Evolutionary conservation across 1,284 basidiomycete species (phyloP).

Genomic region (Gastroboletus turbinatus): DNA sequence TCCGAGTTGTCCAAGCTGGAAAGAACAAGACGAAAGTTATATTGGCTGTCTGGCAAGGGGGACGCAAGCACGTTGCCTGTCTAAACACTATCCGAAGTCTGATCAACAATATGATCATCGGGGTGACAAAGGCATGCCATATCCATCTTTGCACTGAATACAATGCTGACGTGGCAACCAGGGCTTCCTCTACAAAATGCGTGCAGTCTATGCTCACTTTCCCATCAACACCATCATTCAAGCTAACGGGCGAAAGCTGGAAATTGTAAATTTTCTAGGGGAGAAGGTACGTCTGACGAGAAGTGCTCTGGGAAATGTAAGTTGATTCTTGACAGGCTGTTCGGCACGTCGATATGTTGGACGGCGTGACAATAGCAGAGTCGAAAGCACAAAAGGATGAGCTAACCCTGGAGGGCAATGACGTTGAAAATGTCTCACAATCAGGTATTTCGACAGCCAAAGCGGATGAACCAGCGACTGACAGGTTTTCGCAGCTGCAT

Average conservation of each 20-base stretch:
- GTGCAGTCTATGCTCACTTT: constrained; percentile 99
- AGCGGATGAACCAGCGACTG: neutral
- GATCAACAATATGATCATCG: constrained; percentile 97
- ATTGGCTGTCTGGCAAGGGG: constrained; percentile 97
- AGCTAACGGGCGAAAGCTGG: constrained; percentile 74
- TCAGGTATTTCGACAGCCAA: constrained; percentile 54
- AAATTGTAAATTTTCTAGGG: constrained; percentile 99
- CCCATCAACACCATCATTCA: constrained; percentile 99
- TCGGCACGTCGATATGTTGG: constrained; percentile 90
- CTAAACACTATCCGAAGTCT: constrained; percentile 93
- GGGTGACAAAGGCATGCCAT: constrained; percentile 78
- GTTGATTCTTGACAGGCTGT: constrained; percentile 59
- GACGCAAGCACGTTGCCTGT: constrained; percentile 98
- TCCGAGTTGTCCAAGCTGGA: constrained; percentile 75
- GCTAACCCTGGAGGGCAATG: constrained; percentile 90
- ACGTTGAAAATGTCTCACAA: constrained; percentile 94
- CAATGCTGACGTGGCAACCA: constrained; percentile 31
- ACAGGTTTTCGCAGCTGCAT: constrained; percentile 63
- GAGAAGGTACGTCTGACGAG: constrained; percentile 66
- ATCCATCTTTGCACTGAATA: neutral
- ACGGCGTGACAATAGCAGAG: constrained; percentile 85
- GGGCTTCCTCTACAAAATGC: constrained; percentile 99
- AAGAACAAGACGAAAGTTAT: constrained; percentile 74
- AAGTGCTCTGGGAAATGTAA: neutral
- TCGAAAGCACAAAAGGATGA: constrained; percentile 98